Conservation (phyloP, 345 rosid genomes). For the Triadica sebifera region DNA sequence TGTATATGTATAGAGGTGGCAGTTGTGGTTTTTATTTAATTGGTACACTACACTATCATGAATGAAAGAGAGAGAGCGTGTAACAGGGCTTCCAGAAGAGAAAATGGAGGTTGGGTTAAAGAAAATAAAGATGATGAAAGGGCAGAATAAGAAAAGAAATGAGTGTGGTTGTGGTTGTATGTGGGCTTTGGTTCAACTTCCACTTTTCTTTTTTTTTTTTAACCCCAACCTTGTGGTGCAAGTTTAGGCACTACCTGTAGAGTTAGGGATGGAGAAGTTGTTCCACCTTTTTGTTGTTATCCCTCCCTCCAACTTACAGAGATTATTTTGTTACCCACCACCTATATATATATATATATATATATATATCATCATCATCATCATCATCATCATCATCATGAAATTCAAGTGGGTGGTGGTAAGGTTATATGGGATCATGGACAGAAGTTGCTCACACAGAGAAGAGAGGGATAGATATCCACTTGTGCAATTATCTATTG, state of each 20-base stretch:
- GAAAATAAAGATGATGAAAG: too few relatives aligned
- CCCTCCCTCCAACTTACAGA: slow-evolving; percentile 21
- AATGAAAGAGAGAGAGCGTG: slow-evolving; percentile 33
- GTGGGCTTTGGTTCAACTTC: slow-evolving; percentile 73
- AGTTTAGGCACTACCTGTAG: slow-evolving; percentile 44
- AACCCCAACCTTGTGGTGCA: slow-evolving; percentile 40
- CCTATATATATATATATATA: background rate
- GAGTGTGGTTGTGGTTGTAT: slow-evolving; percentile 50
- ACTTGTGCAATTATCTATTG: slow-evolving; percentile 18
- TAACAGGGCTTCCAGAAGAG: slow-evolving; percentile 45
- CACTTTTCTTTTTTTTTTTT: slow-evolving; percentile 23
- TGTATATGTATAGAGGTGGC: slow-evolving; percentile 35
- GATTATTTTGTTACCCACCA: slow-evolving; percentile 38
- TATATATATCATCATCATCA: too few relatives aligned
- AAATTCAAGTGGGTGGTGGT: slow-evolving; percentile 40
- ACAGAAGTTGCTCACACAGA: slow-evolving; percentile 25
- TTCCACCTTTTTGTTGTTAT: slow-evolving; percentile 38
- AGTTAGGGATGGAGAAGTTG: slow-evolving; percentile 25
- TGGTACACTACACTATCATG: slow-evolving; percentile 36
- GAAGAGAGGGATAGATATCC: slow-evolving; percentile 19
- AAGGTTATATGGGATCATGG: slow-evolving; percentile 29
- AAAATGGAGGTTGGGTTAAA: slow-evolving; percentile 35
- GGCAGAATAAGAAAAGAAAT: background rate
- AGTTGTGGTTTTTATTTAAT: slow-evolving; percentile 50
- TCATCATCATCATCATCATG: slow-evolving; percentile 28